Evolutionary conservation across 192 early-diverging fungal species (phyloP).

Genomic region (Geranomyces michiganensis): DNA sequence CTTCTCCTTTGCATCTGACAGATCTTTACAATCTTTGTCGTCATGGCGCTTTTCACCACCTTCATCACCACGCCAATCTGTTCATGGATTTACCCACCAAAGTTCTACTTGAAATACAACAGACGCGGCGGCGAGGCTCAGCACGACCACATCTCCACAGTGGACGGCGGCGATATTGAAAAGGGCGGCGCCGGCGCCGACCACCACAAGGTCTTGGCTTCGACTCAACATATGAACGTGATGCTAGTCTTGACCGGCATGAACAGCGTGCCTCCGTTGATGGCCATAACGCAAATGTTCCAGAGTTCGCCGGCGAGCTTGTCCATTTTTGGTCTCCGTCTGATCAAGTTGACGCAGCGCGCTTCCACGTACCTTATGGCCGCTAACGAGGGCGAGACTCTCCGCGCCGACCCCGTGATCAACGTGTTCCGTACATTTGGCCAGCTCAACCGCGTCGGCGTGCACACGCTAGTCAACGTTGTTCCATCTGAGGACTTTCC

Average conservation of each 20-base stretch:
- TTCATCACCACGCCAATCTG: constrained; percentile 84
- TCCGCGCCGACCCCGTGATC: constrained; percentile 73
- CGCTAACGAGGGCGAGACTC: constrained; percentile 63
- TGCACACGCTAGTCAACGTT: constrained; percentile 66
- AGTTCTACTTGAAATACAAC: constrained; percentile 4
- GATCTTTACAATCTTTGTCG: constrained; percentile 74
- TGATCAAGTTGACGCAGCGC: constrained; percentile 79
- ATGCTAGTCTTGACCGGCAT: constrained; percentile 67
- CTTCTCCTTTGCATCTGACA: no score
- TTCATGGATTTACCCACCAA: constrained; percentile 66
- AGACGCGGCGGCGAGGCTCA: background rate
- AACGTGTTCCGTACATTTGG: constrained; percentile 84
- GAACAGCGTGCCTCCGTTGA: constrained; percentile 68
- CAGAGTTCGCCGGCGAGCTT: constrained; percentile 37
- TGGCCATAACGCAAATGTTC: constrained; percentile 68
- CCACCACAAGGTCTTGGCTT: background rate
- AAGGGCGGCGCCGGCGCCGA: background rate
- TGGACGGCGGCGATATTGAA: constrained; percentile 4
- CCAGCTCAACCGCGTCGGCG: constrained; percentile 66
- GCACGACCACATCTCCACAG: constrained; percentile 10
- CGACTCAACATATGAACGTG: constrained; percentile 38
- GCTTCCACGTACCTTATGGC: constrained; percentile 79
- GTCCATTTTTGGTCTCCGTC: constrained; percentile 68
- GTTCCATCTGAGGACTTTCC: constrained; percentile 69
- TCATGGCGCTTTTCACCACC: constrained; percentile 87